Evolutionary conservation across 164 flowering plant species (phyloP).

Genomic region (Cinnamomum micranthum): DNA sequence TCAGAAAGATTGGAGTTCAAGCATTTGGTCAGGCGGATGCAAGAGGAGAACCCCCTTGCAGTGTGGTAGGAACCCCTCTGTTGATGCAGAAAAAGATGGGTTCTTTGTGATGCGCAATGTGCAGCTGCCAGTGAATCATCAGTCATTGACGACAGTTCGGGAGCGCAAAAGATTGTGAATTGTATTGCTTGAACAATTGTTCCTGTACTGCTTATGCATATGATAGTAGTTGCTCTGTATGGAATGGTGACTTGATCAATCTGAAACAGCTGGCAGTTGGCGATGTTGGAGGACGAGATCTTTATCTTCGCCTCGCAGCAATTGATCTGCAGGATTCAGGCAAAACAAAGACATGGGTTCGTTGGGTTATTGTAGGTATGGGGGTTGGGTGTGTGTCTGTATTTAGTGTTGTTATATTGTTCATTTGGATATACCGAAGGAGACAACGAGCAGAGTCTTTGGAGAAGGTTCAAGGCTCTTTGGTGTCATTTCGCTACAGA

Average conservation of each 20-base stretch:
- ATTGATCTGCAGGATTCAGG: not conserved
- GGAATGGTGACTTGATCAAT: constrained; percentile 12
- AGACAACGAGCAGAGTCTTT: constrained; percentile 1
- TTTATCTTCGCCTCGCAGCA: not conserved
- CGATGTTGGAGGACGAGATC: not conserved
- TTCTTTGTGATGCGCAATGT: constrained; percentile 2
- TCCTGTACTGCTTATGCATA: constrained; percentile 19
- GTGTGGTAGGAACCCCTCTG: constrained; percentile 2
- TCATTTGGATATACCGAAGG: constrained; percentile 6
- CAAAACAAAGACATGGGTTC: constrained; percentile 5
- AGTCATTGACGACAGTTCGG: not conserved
- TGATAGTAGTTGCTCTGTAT: constrained; percentile 4
- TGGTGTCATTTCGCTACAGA: constrained; percentile 30
- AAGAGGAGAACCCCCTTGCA: constrained; percentile 13
- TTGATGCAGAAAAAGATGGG: not conserved
- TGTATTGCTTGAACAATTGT: constrained; percentile 15
- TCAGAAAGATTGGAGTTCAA: constrained; percentile 9
- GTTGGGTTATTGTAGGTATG: constrained; percentile 17
- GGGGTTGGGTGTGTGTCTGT: constrained; percentile 8
- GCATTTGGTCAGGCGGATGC: constrained; percentile 17
- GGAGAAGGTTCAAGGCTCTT: constrained; percentile 27
- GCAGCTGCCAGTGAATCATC: not conserved
- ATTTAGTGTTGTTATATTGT: constrained; percentile 9
- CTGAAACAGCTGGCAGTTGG: not conserved
- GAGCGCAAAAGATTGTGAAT: constrained; percentile 6